These are phyloP conservation scores for Elaeis oleifera DNA, from an alignment of 202 grass and related monocot genomes.

Conservation along the genomic window DNA sequence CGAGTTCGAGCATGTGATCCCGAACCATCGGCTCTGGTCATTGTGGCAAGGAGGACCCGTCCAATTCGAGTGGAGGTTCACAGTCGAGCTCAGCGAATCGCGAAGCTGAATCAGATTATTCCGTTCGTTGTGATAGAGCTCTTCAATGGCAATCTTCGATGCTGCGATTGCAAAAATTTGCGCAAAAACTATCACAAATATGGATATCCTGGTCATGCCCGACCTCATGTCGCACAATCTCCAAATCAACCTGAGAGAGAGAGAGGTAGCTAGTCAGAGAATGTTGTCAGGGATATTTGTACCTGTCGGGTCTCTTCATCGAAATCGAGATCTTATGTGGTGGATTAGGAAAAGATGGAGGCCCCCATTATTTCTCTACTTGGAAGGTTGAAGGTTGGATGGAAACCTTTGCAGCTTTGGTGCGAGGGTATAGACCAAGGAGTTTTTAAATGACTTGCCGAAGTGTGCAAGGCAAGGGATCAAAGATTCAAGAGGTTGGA, in stretches of 20 bases:
- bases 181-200: not conserved
- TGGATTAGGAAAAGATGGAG: too few relatives aligned
- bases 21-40: constrained; percentile 55
- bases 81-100: constrained; percentile 56
- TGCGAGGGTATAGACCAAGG: not conserved
- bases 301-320: too few relatives aligned
- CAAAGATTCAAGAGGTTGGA: constrained; percentile 15
- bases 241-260: too few relatives aligned
- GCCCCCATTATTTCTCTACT: too few relatives aligned
- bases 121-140: constrained; percentile 46
- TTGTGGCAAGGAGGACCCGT: constrained; percentile 75
- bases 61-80: constrained; percentile 85
- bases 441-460: constrained; percentile 35
- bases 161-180: not conserved
- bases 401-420: constrained; percentile 10
- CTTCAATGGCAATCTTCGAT: not conserved
- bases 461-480: constrained; percentile 81
- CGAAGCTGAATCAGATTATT: constrained; percentile 49
- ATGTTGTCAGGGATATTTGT: too few relatives aligned
- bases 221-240: not conserved
- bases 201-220: not conserved
- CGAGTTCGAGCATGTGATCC: constrained; percentile 53
- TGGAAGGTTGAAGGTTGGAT: not conserved
- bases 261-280: too few relatives aligned
- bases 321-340: too few relatives aligned